Evolutionary conservation across 805 yeast genomes (phyloP).

Genomic region (Saccharomycopsis vini): DNA sequence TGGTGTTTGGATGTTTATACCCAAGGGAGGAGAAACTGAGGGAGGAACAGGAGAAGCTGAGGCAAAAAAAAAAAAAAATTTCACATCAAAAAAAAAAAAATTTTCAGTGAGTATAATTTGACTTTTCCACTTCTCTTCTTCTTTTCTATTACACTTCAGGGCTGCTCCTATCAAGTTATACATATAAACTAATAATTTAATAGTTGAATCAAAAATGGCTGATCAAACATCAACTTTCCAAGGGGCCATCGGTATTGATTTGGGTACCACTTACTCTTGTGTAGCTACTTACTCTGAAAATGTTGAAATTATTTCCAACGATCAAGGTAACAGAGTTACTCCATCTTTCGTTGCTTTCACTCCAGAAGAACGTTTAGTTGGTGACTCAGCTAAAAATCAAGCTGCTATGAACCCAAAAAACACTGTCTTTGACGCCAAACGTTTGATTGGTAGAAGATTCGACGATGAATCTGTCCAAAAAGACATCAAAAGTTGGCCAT

Average conservation of each 20-base stretch:
- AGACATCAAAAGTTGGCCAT: slow-evolving; percentile 89
- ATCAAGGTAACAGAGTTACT: slow-evolving; percentile 80
- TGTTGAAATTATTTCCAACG: slow-evolving; percentile 74
- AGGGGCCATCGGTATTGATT: slow-evolving; percentile 97
- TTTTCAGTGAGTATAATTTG: not conserved
- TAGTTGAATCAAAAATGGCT: slow-evolving; percentile 48
- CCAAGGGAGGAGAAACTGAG: not conserved
- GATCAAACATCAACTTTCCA: slow-evolving; percentile 85
- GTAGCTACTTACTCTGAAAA: slow-evolving; percentile 71
- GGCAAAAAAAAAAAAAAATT: slow-evolving; percentile 1
- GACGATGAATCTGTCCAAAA: slow-evolving; percentile 70
- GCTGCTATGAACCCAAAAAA: slow-evolving; percentile 72
- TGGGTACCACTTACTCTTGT: slow-evolving; percentile 83
- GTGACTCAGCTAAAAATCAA: slow-evolving; percentile 80
- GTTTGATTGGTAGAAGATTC: slow-evolving; percentile 75
- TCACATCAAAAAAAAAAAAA: not conserved
- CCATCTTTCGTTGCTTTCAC: slow-evolving; percentile 79
- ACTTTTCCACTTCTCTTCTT: not conserved
- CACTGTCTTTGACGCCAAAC: slow-evolving; percentile 77
- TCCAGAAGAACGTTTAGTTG: slow-evolving; percentile 67
- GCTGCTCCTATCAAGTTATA: too few relatives aligned
- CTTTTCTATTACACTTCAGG: too few relatives aligned
- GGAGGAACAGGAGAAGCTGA: not conserved
- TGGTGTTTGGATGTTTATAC: not conserved
- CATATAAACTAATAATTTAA: not conserved